Percentiles rank a stretch among this genome's conserved stretches.
These are phyloP conservation scores for Clohesyomyces aquaticus DNA, from an alignment of 495 filamentous ascomycete genomes.

Conservation along the genomic window DNA sequence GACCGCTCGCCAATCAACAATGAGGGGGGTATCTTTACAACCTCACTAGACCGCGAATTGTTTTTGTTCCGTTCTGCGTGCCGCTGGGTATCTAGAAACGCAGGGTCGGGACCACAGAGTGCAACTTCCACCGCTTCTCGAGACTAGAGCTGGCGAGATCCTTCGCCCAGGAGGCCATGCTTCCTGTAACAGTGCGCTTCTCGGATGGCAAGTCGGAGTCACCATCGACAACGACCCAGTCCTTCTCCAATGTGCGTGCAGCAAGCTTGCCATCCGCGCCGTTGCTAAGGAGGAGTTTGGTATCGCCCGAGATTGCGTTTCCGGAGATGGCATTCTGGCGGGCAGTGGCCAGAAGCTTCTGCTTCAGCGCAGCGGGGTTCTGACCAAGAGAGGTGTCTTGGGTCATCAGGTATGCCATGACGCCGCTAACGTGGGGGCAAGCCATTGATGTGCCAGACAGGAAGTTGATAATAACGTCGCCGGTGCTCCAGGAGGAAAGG, in stretches of 20 bases:
- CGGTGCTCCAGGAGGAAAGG: slow-evolving; percentile 45
- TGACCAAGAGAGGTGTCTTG: slow-evolving; percentile 40
- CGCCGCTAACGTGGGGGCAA: slow-evolving; percentile 55
- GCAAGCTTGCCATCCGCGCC: slow-evolving; percentile 30
- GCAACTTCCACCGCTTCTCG: slow-evolving; percentile 15
- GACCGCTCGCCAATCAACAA: too few relatives aligned
- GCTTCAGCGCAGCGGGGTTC: slow-evolving; percentile 51
- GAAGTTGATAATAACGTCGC: slow-evolving; percentile 42
- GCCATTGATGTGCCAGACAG: slow-evolving; percentile 51
- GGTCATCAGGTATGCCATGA: slow-evolving; percentile 55
- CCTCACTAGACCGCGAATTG: neutral
- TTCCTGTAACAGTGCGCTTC: slow-evolving; percentile 31
- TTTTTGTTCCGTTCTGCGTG: too few relatives aligned
- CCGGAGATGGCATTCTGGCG: slow-evolving; percentile 21
- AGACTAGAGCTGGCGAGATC: slow-evolving; percentile 8
- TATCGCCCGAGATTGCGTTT: slow-evolving; percentile 21
- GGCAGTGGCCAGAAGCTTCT: slow-evolving; percentile 42
- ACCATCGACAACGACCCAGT: slow-evolving; percentile 11
- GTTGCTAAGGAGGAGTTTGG: slow-evolving; percentile 45
- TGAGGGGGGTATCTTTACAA: slow-evolving; percentile 14
- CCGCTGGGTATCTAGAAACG: slow-evolving; percentile 9
- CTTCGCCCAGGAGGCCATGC: slow-evolving; percentile 24
- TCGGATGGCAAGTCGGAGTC: neutral
- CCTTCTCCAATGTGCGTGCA: slow-evolving; percentile 18
- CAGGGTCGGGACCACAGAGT: slow-evolving; percentile 18